Evolutionary conservation across 2,329 filamentous ascomycete genomes (phyloP).

Genomic region (Diaporthe capsici): DNA sequence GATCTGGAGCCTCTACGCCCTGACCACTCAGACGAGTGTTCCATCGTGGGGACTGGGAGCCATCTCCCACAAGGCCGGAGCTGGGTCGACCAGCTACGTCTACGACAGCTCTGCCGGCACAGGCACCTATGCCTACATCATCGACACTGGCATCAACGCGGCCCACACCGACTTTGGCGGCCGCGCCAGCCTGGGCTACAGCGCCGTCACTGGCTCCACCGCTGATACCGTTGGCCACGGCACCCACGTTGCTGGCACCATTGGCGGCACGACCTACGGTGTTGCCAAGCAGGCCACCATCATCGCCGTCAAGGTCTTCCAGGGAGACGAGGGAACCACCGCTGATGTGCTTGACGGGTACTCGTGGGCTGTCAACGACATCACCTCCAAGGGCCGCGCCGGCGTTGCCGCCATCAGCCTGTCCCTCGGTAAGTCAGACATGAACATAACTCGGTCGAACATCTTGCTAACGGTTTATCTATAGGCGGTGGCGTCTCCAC

Average conservation of each 20-base stretch:
- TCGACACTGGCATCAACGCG: conserved; percentile 60
- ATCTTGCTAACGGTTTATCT: background rate
- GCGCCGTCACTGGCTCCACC: conserved; percentile 44
- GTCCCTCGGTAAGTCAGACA: background rate
- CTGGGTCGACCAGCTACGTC: conserved; percentile 42
- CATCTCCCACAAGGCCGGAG: conserved; percentile 46
- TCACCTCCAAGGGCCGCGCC: conserved; percentile 31
- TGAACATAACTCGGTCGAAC: fast-evolving
- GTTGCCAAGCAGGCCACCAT: conserved; percentile 50
- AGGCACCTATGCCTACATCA: conserved; percentile 56
- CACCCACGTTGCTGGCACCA: conserved; percentile 52
- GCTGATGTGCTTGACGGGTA: conserved; percentile 45
- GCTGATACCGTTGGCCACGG: conserved; percentile 51
- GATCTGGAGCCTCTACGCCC: conserved; percentile 30
- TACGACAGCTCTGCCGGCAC: conserved; percentile 47
- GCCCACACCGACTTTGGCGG: conserved; percentile 52
- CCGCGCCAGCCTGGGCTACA: conserved; percentile 49
- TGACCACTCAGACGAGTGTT: conserved; percentile 34
- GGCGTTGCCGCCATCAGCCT: conserved; percentile 11
- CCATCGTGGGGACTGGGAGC: conserved; percentile 48
- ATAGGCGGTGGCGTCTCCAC: conserved; percentile 37
- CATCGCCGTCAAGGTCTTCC: conserved; percentile 52
- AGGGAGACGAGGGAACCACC: conserved; percentile 10
- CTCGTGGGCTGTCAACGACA: conserved; percentile 47
- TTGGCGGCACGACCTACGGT: conserved; percentile 50